Evolutionary conservation across 2,329 filamentous ascomycete species (phyloP).

Genomic region (Pestalotiopsis sp.): DNA sequence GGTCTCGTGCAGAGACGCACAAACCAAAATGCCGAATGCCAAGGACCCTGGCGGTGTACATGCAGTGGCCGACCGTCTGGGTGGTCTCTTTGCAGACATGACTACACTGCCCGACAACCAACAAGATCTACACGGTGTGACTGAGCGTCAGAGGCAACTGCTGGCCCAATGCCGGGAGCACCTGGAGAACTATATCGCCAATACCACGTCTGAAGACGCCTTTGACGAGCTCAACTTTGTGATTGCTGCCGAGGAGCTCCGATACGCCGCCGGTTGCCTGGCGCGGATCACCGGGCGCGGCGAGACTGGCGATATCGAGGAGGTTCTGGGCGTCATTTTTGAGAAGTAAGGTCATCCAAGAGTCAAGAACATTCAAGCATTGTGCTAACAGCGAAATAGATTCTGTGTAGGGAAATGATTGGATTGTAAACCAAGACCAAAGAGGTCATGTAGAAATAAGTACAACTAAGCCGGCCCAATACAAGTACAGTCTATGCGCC

Average conservation of each 20-base stretch:
- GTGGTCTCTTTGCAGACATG: conserved; percentile 69
- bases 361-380: conserved; percentile 8
- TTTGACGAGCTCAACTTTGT: conserved; percentile 19
- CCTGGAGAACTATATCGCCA: conserved; percentile 72
- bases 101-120: conserved; percentile 72
- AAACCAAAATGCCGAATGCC: conserved; percentile 25
- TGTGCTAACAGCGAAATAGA: conserved; percentile 32
- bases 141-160: conserved; percentile 83
- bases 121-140: conserved; percentile 86
- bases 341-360: conserved; percentile 72
- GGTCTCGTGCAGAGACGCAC: conserved; percentile 73
- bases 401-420: conserved; percentile 59
- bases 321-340: conserved; percentile 94
- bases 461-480: background rate
- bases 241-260: conserved; percentile 83
- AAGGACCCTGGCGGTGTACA: conserved; percentile 63
- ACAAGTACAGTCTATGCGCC: background rate
- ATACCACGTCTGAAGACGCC: conserved; percentile 43
- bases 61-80: conserved; percentile 67
- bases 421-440: conserved; percentile 10
- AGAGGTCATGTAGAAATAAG: background rate
- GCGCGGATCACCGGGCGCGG: conserved; percentile 86
- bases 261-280: conserved; percentile 78
- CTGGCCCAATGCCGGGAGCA: conserved; percentile 72
- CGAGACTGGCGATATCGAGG: conserved; percentile 87